Conservation (phyloP, 495 filamentous ascomycete species). For the Darksidea phi region DNA sequence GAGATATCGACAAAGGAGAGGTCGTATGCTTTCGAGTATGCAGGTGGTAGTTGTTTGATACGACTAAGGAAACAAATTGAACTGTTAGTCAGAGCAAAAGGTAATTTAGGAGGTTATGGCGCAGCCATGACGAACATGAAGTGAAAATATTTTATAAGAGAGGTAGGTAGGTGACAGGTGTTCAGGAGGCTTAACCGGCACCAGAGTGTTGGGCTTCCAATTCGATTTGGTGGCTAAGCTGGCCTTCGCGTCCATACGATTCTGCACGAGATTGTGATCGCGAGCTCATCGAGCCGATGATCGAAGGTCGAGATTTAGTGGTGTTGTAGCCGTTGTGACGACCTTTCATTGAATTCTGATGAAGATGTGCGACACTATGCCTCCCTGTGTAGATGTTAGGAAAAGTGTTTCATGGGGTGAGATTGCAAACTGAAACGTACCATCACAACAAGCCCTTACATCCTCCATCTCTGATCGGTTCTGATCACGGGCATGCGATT, state of each 20-base stretch:
- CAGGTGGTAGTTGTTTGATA: not conserved
- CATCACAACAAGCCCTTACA: constrained; percentile 95
- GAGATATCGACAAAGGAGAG: constrained; percentile 28
- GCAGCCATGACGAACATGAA: constrained; percentile 19
- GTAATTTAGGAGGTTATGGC: constrained; percentile 9
- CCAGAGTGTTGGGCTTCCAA: constrained; percentile 10
- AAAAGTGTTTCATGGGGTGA: constrained; percentile 8
- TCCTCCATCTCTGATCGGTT: constrained; percentile 74
- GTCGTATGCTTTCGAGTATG: constrained; percentile 9
- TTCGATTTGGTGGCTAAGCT: constrained; percentile 13
- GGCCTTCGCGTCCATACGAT: not conserved
- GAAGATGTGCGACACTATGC: constrained; percentile 65
- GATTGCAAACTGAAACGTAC: constrained; percentile 51
- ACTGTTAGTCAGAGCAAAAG: constrained; percentile 27
- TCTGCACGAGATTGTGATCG: constrained; percentile 27
- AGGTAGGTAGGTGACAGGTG: not conserved
- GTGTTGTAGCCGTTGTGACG: constrained; percentile 23
- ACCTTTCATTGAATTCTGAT: constrained; percentile 38
- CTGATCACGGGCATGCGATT: constrained; percentile 66
- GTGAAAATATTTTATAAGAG: constrained; percentile 14
- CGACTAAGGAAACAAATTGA: constrained; percentile 16
- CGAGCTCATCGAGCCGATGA: constrained; percentile 19
- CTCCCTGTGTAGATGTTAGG: constrained; percentile 57
- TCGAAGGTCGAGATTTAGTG: constrained; percentile 17
- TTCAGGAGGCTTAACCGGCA: constrained; percentile 15